Conservation (phyloP, 345 rosid genomes). For the Citrus sinensis region DVS_A1.0 CM039161.1:1831001-1831500, state of each 20-base stretch:
- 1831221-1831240: background rate
- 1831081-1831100: constrained; percentile 15
- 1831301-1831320: background rate
- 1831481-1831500: background rate
- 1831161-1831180: background rate
- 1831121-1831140: background rate
- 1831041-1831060: constrained; percentile 48
- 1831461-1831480: background rate
- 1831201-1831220: background rate
- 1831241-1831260: too few relatives aligned
- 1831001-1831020: constrained; percentile 51
- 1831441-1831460: background rate
- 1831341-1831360: background rate
- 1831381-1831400: background rate
- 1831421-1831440: background rate
- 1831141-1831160: background rate
- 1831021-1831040: constrained; percentile 40
- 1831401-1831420: background rate
- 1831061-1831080: constrained; percentile 49
- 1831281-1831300: too few relatives aligned
- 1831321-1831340: background rate
- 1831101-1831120: too few relatives aligned
- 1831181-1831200: background rate
- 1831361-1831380: background rate
- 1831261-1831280: too few relatives aligned